phyloP scores from a whole-genome alignment of 2,329 filamentous ascomycete genomes.

The Cadophora malorum region DNA sequence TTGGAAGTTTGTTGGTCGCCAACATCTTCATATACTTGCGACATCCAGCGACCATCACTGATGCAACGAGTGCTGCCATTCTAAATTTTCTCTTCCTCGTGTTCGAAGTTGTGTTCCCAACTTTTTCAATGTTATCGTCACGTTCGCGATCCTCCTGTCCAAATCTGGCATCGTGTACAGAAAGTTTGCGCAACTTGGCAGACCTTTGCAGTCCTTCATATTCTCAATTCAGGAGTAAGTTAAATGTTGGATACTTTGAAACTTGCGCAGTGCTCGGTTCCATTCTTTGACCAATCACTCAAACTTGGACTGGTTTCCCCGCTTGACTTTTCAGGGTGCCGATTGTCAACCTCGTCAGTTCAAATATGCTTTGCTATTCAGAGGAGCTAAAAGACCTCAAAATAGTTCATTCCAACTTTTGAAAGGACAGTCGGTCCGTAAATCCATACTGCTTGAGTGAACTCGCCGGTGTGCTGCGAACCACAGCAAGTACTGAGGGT shows the following conservation, averaged over 20 bases:
- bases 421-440: not conserved
- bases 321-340: not conserved
- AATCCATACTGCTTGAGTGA: not conserved
- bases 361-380: not conserved
- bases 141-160: not conserved
- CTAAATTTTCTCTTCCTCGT: not conserved
- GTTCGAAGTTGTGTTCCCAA: not conserved
- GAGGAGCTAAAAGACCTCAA: not conserved
- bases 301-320: not conserved
- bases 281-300: not conserved
- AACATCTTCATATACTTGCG: conserved; percentile 3
- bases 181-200: not conserved
- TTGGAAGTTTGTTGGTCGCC: not conserved
- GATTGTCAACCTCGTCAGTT: not conserved
- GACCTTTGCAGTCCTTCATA: no score
- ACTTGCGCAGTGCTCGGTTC: not conserved
- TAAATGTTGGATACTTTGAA: not conserved
- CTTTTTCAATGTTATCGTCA: not conserved
- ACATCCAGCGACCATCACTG: not conserved
- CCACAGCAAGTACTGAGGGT: not conserved
- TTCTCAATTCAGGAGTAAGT: not conserved
- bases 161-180: not conserved
- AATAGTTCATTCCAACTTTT: not conserved
- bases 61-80: not conserved
- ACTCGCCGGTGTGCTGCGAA: not conserved